Evolutionary conservation across 1,139 yeast genomes (phyloP).

Genomic region (Pichia sp.): DNA sequence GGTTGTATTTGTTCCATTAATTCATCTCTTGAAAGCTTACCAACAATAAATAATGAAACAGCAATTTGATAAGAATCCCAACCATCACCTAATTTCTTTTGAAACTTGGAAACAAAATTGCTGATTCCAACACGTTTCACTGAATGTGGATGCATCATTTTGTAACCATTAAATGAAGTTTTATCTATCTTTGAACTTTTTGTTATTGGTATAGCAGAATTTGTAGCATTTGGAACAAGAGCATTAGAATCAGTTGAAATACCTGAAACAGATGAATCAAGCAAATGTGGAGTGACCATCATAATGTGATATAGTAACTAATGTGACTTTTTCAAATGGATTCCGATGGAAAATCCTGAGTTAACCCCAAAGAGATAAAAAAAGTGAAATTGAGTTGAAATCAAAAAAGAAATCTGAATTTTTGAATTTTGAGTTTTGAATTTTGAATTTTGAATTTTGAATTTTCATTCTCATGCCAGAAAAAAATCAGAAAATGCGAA

Average conservation of each 20-base stretch:
- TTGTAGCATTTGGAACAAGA: neutral
- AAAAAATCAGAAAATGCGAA: neutral
- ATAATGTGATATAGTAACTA: neutral
- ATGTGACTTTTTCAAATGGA: neutral
- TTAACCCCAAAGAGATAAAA: neutral
- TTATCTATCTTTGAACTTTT: neutral
- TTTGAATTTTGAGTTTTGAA: neutral
- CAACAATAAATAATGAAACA: constrained; percentile 68
- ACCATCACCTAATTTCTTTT: constrained; percentile 58
- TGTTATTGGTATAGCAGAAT: neutral
- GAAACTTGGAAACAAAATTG: constrained; percentile 64
- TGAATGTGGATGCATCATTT: neutral
- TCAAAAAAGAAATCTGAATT: neutral
- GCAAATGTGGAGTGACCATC: neutral
- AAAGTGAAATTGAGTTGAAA: neutral
- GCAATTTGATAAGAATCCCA: constrained; percentile 88
- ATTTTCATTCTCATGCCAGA: neutral
- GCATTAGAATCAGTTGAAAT: neutral
- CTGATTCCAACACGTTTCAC: constrained; percentile 64
- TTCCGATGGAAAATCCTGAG: neutral
- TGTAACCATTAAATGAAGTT: neutral
- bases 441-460: neutral
- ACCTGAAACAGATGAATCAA: neutral
- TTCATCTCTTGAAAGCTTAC: constrained; percentile 73
- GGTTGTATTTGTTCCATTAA: constrained; percentile 51